A percentile compares a stretch with the other conserved stretches of the same genome.
phyloP scores from a whole-genome alignment of 1,284 basidiomycete genomes.

The Tilletia setariae region DNA sequence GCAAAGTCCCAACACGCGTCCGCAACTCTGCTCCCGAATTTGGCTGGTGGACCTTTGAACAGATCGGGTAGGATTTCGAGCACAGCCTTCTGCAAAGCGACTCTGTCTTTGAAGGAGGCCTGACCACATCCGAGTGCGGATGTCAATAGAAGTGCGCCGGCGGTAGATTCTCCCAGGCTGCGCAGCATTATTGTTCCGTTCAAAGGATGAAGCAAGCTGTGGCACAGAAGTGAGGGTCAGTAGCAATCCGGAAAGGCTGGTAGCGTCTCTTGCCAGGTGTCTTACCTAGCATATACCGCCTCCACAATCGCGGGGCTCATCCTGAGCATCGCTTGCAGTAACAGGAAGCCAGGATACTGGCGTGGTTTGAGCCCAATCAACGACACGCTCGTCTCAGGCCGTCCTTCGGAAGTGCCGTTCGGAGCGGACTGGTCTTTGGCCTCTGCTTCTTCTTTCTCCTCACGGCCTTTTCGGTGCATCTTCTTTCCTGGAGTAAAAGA shows the following conservation, averaged over 20 bases:
- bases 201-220: neutral
- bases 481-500: neutral
- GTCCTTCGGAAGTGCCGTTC: neutral
- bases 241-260: too few species aligned
- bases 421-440: conserved; percentile 17
- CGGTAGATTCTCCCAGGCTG: conserved; percentile 25
- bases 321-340: conserved; percentile 39
- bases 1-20: conserved; percentile 40
- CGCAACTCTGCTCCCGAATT: conserved; percentile 48
- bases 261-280: neutral
- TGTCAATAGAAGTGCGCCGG: conserved; percentile 31
- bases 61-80: conserved; percentile 25
- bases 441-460: conserved; percentile 21
- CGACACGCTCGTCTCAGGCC: neutral
- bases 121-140: conserved; percentile 24
- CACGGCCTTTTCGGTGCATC: neutral
- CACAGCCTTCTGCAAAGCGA: conserved; percentile 25
- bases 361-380: neutral
- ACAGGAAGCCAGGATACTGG: conserved; percentile 29
- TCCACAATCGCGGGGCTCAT: conserved; percentile 29
- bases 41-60: conserved; percentile 30
- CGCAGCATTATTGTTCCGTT: neutral
- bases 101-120: conserved; percentile 25
- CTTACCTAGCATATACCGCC: conserved; percentile 22
- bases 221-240: neutral